A percentile compares a stretch with the other conserved stretches of the same genome.
Conservation (phyloP, 179 eudicot species). For the Beta macrorhiza region DNA sequence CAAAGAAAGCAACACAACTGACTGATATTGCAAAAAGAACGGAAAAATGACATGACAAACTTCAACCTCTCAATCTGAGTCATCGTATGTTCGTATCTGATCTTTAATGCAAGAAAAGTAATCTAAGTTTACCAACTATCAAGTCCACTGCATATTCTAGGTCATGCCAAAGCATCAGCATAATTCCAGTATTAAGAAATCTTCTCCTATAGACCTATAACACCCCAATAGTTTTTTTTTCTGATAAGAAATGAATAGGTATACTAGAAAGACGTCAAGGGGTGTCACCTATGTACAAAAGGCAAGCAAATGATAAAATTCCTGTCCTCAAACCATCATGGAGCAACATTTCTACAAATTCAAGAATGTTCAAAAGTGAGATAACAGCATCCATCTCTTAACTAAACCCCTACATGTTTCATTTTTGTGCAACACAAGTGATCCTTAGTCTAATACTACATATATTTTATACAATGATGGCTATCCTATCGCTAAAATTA, state of each 20-base stretch:
- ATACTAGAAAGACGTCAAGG: too few relatives aligned
- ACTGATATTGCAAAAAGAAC: background rate
- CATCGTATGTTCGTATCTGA: background rate
- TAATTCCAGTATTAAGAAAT: background rate
- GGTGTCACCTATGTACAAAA: too few relatives aligned
- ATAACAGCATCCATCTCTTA: too few relatives aligned
- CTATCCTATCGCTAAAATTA: background rate
- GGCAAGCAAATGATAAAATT: too few relatives aligned
- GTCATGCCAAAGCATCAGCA: background rate
- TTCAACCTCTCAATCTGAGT: background rate
- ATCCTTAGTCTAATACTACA: background rate
- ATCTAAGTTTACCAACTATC: background rate
- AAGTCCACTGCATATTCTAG: background rate
- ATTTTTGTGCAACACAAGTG: background rate
- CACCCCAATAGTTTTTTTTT: background rate
- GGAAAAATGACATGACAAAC: background rate
- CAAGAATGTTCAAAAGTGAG: too few relatives aligned
- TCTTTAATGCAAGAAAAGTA: background rate
- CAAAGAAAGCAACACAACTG: background rate
- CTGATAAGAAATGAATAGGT: background rate
- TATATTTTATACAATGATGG: background rate
- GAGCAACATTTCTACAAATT: too few relatives aligned
- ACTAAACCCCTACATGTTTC: too few relatives aligned
- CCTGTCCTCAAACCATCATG: too few relatives aligned
- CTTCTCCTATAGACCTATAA: background rate